Conservation (phyloP, 2,329 filamentous ascomycete species). For the Sporothrix humicola region DNA sequence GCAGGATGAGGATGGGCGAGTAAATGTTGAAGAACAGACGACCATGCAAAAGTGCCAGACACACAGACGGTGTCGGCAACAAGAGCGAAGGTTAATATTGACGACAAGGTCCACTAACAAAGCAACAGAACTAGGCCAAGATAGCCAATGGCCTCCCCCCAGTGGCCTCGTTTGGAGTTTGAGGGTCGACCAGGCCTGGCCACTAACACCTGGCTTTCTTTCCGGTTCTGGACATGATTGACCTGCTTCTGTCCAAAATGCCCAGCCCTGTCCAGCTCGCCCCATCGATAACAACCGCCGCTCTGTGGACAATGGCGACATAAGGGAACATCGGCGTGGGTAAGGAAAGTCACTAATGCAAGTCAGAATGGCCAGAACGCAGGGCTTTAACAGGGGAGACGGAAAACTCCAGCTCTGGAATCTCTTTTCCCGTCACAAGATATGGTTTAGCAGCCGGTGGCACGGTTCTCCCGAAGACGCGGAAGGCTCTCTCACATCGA, state of each 20-base stretch:
- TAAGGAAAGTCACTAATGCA: constrained; percentile 3
- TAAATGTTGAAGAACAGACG: not conserved
- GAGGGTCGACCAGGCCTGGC: constrained; percentile 8
- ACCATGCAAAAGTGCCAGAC: not conserved
- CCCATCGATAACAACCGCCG: not conserved
- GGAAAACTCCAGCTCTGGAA: not conserved
- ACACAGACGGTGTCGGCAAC: not conserved
- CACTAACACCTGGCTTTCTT: constrained; percentile 15
- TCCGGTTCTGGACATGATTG: constrained; percentile 12
- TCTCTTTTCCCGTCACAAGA: constrained; percentile 8
- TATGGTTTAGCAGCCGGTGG: not conserved
- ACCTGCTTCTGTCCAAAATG: not conserved
- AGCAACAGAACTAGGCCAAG: not conserved
- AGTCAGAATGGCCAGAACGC: constrained; percentile 12
- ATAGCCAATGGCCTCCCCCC: not conserved
- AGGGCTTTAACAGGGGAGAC: not conserved
- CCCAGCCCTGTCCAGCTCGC: constrained; percentile 6
- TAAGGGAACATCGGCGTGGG: constrained; percentile 4
- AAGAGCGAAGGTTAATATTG: not conserved
- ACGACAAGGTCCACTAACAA: constrained; percentile 1
- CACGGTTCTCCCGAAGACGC: not conserved
- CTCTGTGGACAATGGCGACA: constrained; percentile 14
- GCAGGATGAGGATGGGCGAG: too few species aligned
- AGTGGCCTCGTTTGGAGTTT: not conserved
- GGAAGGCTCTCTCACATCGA: not conserved